These are phyloP conservation scores for Solanum piurae DNA, from an alignment of 257 asterid species.

Conservation along the genomic window DNA sequence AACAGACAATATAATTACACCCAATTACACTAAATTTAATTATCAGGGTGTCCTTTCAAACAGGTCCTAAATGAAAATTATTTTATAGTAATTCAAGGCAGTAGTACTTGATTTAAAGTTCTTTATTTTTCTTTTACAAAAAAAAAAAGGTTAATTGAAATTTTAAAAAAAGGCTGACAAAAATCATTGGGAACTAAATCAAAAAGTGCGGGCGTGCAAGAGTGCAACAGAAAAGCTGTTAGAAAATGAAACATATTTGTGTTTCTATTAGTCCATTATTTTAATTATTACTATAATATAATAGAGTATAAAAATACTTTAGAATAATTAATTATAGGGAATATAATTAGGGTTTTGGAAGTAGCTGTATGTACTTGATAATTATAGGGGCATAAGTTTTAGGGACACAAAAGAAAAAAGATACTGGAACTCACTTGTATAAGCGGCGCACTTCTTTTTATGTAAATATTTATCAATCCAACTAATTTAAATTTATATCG, in stretches of 20 bases:
- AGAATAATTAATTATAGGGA: not conserved
- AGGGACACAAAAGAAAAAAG: conserved; percentile 1
- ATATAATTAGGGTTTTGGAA: not conserved
- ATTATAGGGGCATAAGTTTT: not conserved
- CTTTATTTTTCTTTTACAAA: not conserved
- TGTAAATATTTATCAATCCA: not conserved
- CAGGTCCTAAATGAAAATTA: not conserved
- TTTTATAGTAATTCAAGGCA: not conserved
- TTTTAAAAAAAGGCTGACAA: not conserved
- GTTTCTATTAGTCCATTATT: not conserved
- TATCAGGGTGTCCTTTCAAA: no score
- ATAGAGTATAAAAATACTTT: not conserved
- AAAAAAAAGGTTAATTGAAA: not conserved
- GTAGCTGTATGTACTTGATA: not conserved
- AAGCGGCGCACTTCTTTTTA: conserved; percentile 1
- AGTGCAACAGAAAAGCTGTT: not conserved
- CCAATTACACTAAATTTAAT: no score
- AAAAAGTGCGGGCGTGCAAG: not conserved
- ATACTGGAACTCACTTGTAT: not conserved
- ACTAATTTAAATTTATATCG: not conserved
- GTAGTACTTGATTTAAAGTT: not conserved
- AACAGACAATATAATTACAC: no score
- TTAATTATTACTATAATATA: not conserved
- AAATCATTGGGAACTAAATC: conserved; percentile 2
- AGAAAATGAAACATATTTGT: not conserved